These are phyloP conservation scores for Eimeria praecox DNA, from an alignment of 169 alveolate species.

Conservation along the genomic window DNA sequence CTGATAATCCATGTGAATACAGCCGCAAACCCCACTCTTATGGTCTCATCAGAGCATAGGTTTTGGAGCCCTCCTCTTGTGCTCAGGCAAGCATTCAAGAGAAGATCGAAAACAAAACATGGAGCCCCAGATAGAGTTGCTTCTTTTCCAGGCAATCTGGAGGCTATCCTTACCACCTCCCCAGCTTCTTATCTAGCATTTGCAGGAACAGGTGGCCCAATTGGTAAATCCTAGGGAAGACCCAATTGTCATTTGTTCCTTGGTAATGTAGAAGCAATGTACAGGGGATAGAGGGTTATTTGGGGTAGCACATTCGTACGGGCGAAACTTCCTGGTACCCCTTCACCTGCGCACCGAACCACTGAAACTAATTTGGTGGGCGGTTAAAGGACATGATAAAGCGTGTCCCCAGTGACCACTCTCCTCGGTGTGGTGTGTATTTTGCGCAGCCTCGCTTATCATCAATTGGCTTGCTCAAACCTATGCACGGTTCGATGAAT, in stretches of 20 bases:
- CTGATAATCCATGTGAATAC: background rate
- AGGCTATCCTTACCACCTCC: background rate
- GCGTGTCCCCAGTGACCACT: background rate
- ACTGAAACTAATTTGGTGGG: background rate
- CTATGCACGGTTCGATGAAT: constrained; percentile 21
- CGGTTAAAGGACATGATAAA: background rate
- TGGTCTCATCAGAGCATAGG: background rate
- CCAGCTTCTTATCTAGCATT: constrained; percentile 39
- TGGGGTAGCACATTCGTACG: background rate
- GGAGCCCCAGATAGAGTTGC: background rate
- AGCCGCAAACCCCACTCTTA: background rate
- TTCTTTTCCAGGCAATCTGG: background rate
- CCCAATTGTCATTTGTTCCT: background rate
- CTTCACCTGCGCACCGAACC: background rate
- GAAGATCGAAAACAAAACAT: background rate
- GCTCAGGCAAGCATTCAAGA: constrained; percentile 32
- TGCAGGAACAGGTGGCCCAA: constrained; percentile 68
- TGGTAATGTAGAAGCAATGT: background rate
- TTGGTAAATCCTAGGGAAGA: background rate
- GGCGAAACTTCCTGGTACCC: background rate
- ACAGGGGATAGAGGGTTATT: background rate
- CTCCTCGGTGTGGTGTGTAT: background rate
- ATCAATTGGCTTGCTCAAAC: constrained; percentile 51
- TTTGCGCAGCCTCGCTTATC: constrained; percentile 44
- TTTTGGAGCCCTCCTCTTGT: background rate